Base-by-base conservation (phyloP, 129 eudicot species). In the Flaveria ramosissima region DNA sequence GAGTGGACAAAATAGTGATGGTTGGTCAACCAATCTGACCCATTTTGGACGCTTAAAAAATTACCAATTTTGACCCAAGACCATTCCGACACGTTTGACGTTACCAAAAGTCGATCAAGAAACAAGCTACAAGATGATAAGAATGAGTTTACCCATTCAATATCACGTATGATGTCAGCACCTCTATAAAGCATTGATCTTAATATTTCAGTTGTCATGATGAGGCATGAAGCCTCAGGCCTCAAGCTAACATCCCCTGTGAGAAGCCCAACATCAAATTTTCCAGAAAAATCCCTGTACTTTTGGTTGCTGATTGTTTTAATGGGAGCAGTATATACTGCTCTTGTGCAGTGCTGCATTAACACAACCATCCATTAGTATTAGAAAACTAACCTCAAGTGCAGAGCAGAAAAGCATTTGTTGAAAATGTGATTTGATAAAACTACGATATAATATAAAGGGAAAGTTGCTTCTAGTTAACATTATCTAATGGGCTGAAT, bases 221-320 rank as follows among this genome's bases (percentile, higher is more conserved):
- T 91, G 65, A 94, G 94, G 85, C 99, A 94, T 24, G 93, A 89
- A 36, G 99, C 99, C 77, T 94, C 96, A 36, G 99, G 99, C 84
- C 96, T 87, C 89, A 94, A 84, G 84, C 96, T 91, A 73, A 94
- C 93, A 85, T 94, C 99, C 70, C 99, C 99, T 20, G 99, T 94
- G 50, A 94, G 92, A 78, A 94, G 96, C 23, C 99, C 99, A 23
- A 94, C 99, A 71, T 94, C 99, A 85, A 91, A 94, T 68, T 89
- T 91, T 76, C 89, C 97, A 81, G 85, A 87, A 68, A 94, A 91
- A 48, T 94, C 99, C 81, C 97, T 83, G 82, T 91, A 94, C 85
- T 94, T 94, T 75, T 94, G 99, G 81, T 94, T 94, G 86, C 99
- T 94, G 84, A 94, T 91, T 53, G 99, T 91, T 84, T 94, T 94